phyloP scores from a whole-genome alignment of 768 basidiomycete genomes.

The Peribolospora baueri region DNA sequence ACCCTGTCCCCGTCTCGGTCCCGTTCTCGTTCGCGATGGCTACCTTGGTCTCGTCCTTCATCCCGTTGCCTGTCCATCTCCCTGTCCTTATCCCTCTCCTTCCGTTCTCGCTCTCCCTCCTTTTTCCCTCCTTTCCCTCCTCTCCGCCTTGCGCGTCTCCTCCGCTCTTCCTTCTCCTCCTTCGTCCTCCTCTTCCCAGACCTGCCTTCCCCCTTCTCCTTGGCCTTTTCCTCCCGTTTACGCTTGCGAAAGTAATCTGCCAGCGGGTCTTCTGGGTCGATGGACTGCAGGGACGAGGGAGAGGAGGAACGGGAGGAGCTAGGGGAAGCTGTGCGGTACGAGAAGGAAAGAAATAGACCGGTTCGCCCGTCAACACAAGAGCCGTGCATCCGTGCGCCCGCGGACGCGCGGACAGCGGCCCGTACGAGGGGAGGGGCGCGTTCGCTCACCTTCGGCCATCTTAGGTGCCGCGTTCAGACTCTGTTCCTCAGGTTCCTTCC shows the following conservation, averaged over 20 bases:
- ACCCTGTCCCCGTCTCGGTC: not conserved
- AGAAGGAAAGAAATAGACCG: too few relatives aligned
- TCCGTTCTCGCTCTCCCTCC: not conserved
- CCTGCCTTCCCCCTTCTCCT: conserved; percentile 6
- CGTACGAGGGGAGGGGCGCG: not conserved
- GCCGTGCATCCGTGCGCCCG: too few relatives aligned
- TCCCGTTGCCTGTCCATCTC: not conserved
- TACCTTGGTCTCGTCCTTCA: not conserved
- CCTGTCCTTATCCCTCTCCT: not conserved
- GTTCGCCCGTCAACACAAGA: too few relatives aligned
- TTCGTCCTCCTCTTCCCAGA: not conserved
- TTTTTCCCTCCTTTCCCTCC: conserved; percentile 1
- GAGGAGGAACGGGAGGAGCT: not conserved
- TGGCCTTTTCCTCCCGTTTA: conserved; percentile 8
- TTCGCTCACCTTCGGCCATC: conserved; percentile 32
- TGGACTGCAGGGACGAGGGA: conserved; percentile 13
- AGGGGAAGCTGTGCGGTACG: not conserved
- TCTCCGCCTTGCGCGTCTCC: not conserved
- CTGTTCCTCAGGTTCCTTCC: conserved; percentile 59
- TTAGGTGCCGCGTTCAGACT: conserved; percentile 68
- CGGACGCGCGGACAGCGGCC: not conserved
- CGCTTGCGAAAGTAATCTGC: conserved; percentile 64
- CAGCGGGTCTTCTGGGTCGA: conserved; percentile 97
- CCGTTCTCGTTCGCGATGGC: not conserved
- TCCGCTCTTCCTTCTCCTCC: not conserved